Conservation (phyloP, 1,139 yeast genomes). For the Hyphopichia wangnamkhiaoensis region DNA sequence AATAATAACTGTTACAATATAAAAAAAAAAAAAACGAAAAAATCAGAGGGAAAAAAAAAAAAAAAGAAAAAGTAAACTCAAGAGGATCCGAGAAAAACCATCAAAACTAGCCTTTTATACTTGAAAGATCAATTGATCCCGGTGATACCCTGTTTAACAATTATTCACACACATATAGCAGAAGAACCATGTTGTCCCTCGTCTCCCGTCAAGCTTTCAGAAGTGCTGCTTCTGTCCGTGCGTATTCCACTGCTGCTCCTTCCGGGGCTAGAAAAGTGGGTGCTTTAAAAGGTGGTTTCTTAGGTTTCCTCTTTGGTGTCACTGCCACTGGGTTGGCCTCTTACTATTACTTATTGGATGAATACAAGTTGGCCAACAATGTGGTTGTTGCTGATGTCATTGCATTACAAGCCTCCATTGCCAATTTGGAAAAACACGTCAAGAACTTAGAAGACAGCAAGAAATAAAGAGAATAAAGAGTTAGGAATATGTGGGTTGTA, state of each 20-base stretch:
- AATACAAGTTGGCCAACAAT: constrained; percentile 70
- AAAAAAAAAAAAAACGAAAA: not conserved
- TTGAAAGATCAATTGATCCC: too few species aligned
- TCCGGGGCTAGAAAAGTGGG: constrained; percentile 47
- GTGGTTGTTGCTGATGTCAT: constrained; percentile 76
- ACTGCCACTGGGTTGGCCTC: constrained; percentile 73
- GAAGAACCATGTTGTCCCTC: constrained; percentile 14
- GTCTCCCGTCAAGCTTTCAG: constrained; percentile 21
- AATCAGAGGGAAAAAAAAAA: constrained; percentile 4
- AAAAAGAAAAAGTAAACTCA: not conserved
- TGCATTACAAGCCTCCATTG: constrained; percentile 66
- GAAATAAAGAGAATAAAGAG: constrained; percentile 11
- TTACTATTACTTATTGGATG: constrained; percentile 76
- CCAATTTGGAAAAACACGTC: constrained; percentile 67
- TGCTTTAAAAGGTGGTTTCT: constrained; percentile 65
- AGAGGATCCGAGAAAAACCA: not conserved
- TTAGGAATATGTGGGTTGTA: too few species aligned
- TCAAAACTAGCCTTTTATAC: not conserved
- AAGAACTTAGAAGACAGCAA: constrained; percentile 51
- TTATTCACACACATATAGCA: not conserved
- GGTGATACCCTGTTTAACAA: not conserved
- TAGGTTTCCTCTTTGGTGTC: constrained; percentile 80
- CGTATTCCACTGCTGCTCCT: constrained; percentile 29
- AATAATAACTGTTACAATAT: not conserved
- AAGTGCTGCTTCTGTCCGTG: constrained; percentile 22